Base-by-base conservation (phyloP, 2,329 filamentous ascomycete genomes). In the Fusarium foetens region DNA sequence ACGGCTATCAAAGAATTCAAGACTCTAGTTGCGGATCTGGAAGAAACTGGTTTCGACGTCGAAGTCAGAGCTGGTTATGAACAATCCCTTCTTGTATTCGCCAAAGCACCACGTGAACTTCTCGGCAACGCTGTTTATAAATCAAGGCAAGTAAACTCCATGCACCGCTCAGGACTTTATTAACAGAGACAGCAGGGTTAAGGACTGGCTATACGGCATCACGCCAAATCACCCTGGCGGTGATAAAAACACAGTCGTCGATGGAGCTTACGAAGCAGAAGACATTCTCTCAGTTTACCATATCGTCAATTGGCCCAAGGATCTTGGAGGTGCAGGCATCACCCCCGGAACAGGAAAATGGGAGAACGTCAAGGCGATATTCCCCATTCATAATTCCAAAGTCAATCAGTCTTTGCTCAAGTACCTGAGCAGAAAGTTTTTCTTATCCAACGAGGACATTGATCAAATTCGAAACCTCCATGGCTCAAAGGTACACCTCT, bases 171-270 rank as follows among this genome's bases (percentile, higher is more conserved):
- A n/a, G 21, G 11, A 8, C 5, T 3, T 7, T 23, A n/a, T 17
- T 70, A 10, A 66, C 43, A 13, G 33, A 19, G 7, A 25, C 9
- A 17, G 12, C 11, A 93, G 92, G 74, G 89, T 94, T 36, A 91
- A 90, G 73, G 92, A 94, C 79, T 94, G 91, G 91, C 85, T 94
- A 27, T 89, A 92, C 78, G 91, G 91, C 46, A 89, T 94, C 68
- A 88, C 88, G 46, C 85, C 90, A 49, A 86, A 86, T 43, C 89
- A 92, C 58, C 92, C 92, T 0, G 84, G 85, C 81, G 68, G 85
- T 85, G 72, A 84, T 84, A 80, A 83, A 80, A 60, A 86, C 87
- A 76, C 88, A 83, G 31, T 86, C 85, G 58, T 85, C 86, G 75
- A 89, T 82, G 82, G 78, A 16, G 75, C 73, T 8, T 84, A 78